Conservation (phyloP, 495 filamentous ascomycete species). For the Podospora didyma region DNA sequence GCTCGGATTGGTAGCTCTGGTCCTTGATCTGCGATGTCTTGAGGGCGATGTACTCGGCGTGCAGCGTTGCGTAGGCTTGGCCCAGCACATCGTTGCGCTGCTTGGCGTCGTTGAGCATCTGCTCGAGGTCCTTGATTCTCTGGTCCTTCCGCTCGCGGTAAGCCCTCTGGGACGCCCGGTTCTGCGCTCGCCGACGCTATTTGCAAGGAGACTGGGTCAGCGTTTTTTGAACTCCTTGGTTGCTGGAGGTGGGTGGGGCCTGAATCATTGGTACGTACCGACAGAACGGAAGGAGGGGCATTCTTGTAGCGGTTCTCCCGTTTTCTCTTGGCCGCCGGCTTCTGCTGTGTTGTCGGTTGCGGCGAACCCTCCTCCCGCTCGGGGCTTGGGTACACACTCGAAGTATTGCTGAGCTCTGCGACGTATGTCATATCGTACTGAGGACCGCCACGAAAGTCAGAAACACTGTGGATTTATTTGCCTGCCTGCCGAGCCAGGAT, state of each 20-base stretch:
- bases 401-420: constrained; percentile 20
- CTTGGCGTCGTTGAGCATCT: constrained; percentile 59
- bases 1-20: constrained; percentile 16
- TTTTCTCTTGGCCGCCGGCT: constrained; percentile 41
- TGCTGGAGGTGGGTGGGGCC: not conserved
- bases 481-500: too few relatives aligned
- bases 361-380: constrained; percentile 38
- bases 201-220: not conserved
- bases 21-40: constrained; percentile 28
- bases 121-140: constrained; percentile 74
- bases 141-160: constrained; percentile 85
- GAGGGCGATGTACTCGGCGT: constrained; percentile 38
- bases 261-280: constrained; percentile 29
- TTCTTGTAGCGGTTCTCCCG: constrained; percentile 49
- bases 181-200: constrained; percentile 55
- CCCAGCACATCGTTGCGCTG: constrained; percentile 39
- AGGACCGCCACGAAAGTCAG: constrained; percentile 1
- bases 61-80: constrained; percentile 38
- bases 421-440: constrained; percentile 35
- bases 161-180: constrained; percentile 64
- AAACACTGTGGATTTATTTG: too few relatives aligned
- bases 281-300: constrained; percentile 43
- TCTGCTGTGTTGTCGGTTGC: constrained; percentile 22
- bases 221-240: not conserved
- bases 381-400: constrained; percentile 34